Base-by-base conservation (phyloP, 2,329 filamentous ascomycete genomes). In the Coniochaeta sp. region DNA sequence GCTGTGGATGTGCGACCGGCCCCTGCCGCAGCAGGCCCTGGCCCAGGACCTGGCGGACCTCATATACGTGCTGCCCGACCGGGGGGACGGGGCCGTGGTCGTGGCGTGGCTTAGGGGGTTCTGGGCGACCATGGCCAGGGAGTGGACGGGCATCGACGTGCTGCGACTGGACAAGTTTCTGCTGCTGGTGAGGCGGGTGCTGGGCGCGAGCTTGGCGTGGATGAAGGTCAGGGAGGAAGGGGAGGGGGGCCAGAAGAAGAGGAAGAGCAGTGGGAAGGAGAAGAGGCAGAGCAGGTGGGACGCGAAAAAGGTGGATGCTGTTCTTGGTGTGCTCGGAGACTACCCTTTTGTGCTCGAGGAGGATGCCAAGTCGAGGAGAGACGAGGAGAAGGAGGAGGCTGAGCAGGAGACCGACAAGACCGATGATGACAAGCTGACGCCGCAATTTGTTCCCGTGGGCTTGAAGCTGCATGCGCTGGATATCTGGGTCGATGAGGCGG, bases 161-260 rank as follows among this genome's bases (percentile, higher is more conserved):
- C 75, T 90, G 65, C 84, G 91, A 47, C 88, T 98, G 79, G 92
- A 99, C 76, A 99, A 99, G 79, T 98, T 96, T 70, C 77, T 99
- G 60, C 82, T 93, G 66, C 81, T 98, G 19, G 89, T 96, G 61
- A 83, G 95, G 58, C 84, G 89, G 64, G 90, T 91, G 67, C 77
- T 97, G 16, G 85, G 83, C 40, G 86, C 89, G n/a, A 85, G 86
- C 11, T 86, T 96, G 63, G 74, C 65, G 62, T 80, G 78, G 69
- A 78, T 74, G 60, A 71, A 65, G 59, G 64, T 66, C 14, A 66
- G 60, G 38, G 59, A 62, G 62, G 66, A 64, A 79, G 74, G 71
- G 68, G 62, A 40, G 61, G 47, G 31, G 58, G 17, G 3, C 3
- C 38, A 40, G 44, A 43, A 58, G 31, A 22, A 64, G 33, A 58